These are phyloP conservation scores for Echinosophora koreensis DNA, from an alignment of 306 rosid species.

Conservation along the genomic window DNA sequence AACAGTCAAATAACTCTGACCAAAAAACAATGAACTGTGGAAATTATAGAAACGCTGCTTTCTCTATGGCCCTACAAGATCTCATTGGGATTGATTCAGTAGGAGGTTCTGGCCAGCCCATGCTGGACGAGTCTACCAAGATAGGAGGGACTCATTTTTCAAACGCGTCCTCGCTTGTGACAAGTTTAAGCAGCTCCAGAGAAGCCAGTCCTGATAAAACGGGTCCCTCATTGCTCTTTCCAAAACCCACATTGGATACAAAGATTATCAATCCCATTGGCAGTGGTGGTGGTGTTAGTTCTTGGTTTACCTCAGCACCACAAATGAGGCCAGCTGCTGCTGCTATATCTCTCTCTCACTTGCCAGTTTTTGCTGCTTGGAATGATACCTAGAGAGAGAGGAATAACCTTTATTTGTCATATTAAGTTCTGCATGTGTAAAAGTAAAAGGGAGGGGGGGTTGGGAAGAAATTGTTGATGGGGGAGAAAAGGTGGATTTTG, in stretches of 20 bases:
- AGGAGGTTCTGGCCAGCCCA: conserved; percentile 48
- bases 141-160: conserved; percentile 69
- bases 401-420: not conserved
- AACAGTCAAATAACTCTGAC: conserved; percentile 46
- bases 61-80: conserved; percentile 70
- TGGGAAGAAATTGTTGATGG: conserved; percentile 10
- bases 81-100: conserved; percentile 66
- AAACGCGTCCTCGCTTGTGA: conserved; percentile 78
- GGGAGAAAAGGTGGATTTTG: conserved; percentile 3
- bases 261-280: conserved; percentile 51
- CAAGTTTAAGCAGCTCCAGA: conserved; percentile 85
- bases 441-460: conserved; percentile 5
- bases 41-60: conserved; percentile 55
- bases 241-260: conserved; percentile 63
- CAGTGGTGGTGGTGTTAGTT: conserved; percentile 55
- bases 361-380: conserved; percentile 94
- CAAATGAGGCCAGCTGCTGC: conserved; percentile 73
- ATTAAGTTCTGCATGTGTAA: conserved; percentile 60
- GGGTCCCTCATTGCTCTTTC: conserved; percentile 57
- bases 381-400: conserved; percentile 61
- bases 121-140: conserved; percentile 56
- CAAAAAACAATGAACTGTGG: conserved; percentile 54
- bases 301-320: conserved; percentile 74
- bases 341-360: conserved; percentile 71
- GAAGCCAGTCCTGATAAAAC: conserved; percentile 87